phyloP scores from a whole-genome alignment of 345 rosid genomes.

The Alliaria petiolata region DNA sequence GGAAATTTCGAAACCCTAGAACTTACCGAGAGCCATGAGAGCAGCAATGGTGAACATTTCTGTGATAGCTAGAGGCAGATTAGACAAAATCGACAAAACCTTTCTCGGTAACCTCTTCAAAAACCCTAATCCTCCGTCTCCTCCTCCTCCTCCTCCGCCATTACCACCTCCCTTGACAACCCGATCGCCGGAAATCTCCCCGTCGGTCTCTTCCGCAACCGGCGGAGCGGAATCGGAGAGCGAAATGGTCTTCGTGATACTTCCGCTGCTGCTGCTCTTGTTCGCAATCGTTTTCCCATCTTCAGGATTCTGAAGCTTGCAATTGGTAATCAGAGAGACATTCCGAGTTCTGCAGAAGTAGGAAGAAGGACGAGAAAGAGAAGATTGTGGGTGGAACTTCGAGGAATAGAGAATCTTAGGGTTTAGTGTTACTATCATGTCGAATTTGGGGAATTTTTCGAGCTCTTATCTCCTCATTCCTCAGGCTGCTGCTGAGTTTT shows the following conservation, averaged over 20 bases:
- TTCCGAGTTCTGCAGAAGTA: constrained; percentile 22
- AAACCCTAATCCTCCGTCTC: constrained; percentile 27
- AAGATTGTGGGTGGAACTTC: constrained; percentile 26
- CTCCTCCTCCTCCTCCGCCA: constrained; percentile 17
- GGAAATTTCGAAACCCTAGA: not conserved
- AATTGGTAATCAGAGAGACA: constrained; percentile 38
- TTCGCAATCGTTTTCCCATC: constrained; percentile 36
- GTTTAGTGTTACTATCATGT: constrained; percentile 28
- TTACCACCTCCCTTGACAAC: not conserved
- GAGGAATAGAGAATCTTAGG: constrained; percentile 34
- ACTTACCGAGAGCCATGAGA: constrained; percentile 90
- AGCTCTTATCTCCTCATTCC: constrained; percentile 8
- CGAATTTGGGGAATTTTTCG: constrained; percentile 25
- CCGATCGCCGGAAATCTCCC: constrained; percentile 5
- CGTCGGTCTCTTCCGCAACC: constrained; percentile 32
- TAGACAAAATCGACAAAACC: constrained; percentile 69
- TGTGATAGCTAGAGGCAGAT: constrained; percentile 84
- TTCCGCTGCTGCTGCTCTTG: constrained; percentile 2
- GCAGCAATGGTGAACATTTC: constrained; percentile 80
- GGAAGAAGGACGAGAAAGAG: constrained; percentile 8
- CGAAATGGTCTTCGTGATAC: constrained; percentile 49
- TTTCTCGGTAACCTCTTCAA: constrained; percentile 54
- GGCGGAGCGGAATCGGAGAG: constrained; percentile 64
- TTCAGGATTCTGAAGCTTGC: constrained; percentile 61
- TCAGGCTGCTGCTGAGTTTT: not conserved